Evolutionary conservation across 2,329 filamentous ascomycete genomes (phyloP), one percentile per base, ranked within the genome.

Genomic region (Aspergillus transmontanensis): DNA sequence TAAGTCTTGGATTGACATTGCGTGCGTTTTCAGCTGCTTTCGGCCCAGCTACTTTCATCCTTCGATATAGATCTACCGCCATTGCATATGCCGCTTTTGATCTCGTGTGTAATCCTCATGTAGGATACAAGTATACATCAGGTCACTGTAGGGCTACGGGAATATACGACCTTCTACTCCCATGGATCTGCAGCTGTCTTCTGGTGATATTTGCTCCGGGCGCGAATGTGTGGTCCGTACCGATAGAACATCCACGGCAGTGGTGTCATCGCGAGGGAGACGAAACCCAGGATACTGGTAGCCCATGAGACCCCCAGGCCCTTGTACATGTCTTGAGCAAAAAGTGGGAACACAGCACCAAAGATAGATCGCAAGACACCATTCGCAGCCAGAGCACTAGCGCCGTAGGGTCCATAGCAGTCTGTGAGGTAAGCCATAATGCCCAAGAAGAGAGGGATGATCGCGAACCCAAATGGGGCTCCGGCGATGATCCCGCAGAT

Each of bases 391-490:
- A 50, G 46, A 4, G 46, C 46, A 30, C 46, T 50, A 16, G 46
- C 46, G 10, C 46, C 46, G 4, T 50, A 50, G 7, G 46, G 46
- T 7, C 46, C 46, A 26, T 50, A 50, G 10, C 46, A 50, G 26
- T 50, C 46, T 10, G 46, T 50, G 7, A 50, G 26, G 46, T 50
- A 50, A 14, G 46, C 26, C 26, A 26, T 50, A 10, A 50, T 50
- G 16, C 46, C 46, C 16, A 50, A n/a, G 39, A 71, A 68, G 39
- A 71, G 61, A 0, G 59, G 59, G 6, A 68, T 60, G 9, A 66
- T 60, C 0, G 64, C 64, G 45, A 66, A 64, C 6, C 69, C 69
- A 43, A 69, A 69, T 7, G 63, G 50, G 2, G 59, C 59, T 4
- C 57, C 57, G 28, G 59, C 60, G 11, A 68, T 54, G 21, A 66